A percentile compares a stretch with the other conserved stretches of the same genome.
phyloP scores from a whole-genome alignment of 306 rosid species.

The Sicyos edulis region DNA sequence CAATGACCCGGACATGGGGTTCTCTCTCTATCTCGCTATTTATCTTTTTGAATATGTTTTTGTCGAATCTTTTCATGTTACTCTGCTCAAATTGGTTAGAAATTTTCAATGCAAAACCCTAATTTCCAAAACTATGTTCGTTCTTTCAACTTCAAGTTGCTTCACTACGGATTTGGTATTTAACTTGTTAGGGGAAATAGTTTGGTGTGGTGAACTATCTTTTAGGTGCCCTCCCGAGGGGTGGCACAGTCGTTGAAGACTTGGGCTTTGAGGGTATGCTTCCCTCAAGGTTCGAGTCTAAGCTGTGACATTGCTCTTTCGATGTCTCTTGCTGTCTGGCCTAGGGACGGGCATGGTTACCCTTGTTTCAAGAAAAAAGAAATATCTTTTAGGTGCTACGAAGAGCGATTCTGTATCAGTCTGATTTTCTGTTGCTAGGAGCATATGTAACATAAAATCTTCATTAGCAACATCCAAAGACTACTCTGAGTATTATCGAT shows the following conservation, averaged over 20 bases:
- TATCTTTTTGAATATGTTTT: neutral
- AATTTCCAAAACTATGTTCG: neutral
- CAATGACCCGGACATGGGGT: conserved; percentile 41
- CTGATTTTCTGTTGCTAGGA: too few species aligned
- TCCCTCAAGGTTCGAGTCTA: too few species aligned
- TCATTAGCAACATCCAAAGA: neutral
- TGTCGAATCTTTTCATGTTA: neutral
- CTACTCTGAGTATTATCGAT: neutral
- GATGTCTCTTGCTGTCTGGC: too few species aligned
- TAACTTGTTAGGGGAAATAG: neutral
- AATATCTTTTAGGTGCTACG: too few species aligned
- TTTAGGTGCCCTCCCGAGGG: too few species aligned
- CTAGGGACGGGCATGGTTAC: too few species aligned
- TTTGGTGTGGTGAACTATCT: neutral
- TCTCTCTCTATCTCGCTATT: neutral
- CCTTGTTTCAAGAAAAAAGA: too few species aligned
- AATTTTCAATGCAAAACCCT: neutral
- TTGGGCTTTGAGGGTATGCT: too few species aligned
- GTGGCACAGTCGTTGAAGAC: too few species aligned
- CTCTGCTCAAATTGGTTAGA: neutral
- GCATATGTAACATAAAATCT: neutral
- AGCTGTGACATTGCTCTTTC: too few species aligned
- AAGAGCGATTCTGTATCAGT: too few species aligned
- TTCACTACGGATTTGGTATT: neutral
- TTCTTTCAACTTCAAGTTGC: neutral